Evolutionary conservation across 108 stramenopile genomes (phyloP).

Genomic region (Nannochloropsis granulata): DNA sequence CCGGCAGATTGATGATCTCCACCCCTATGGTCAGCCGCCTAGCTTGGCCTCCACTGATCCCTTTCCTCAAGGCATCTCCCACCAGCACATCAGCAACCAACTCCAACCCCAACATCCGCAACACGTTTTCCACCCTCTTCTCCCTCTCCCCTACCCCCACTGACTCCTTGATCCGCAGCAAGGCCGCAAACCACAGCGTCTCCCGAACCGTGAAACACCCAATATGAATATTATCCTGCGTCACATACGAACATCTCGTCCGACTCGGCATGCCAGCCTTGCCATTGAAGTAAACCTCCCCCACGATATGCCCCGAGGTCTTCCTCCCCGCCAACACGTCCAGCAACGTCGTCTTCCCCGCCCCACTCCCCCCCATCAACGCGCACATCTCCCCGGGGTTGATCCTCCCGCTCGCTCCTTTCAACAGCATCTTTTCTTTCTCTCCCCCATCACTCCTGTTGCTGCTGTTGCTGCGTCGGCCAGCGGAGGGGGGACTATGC

Average conservation of each 20-base stretch:
- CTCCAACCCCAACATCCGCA: conserved; percentile 45
- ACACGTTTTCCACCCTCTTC: neutral
- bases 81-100: conserved; percentile 57
- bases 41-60: conserved; percentile 51
- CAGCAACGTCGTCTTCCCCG: conserved; percentile 54
- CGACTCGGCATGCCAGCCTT: conserved; percentile 1
- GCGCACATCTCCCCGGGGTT: conserved; percentile 11
- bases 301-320: conserved; percentile 51
- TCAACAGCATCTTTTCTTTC: conserved; percentile 17
- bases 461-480: neutral
- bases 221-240: conserved; percentile 26
- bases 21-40: conserved; percentile 34
- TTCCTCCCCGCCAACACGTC: conserved; percentile 67
- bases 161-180: conserved; percentile 5
- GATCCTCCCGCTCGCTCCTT: conserved; percentile 19
- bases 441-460: neutral
- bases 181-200: conserved; percentile 1
- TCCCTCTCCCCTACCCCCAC: neutral
- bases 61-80: conserved; percentile 56
- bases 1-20: conserved; percentile 35
- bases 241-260: conserved; percentile 2
- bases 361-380: conserved; percentile 33
- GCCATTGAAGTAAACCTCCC: conserved; percentile 67
- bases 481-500: neutral
- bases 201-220: conserved; percentile 24